These are phyloP conservation scores for Microbotryum lychnidis-dioicae DNA, from an alignment of 1,284 basidiomycete genomes.

Conservation along the genomic window DNA sequence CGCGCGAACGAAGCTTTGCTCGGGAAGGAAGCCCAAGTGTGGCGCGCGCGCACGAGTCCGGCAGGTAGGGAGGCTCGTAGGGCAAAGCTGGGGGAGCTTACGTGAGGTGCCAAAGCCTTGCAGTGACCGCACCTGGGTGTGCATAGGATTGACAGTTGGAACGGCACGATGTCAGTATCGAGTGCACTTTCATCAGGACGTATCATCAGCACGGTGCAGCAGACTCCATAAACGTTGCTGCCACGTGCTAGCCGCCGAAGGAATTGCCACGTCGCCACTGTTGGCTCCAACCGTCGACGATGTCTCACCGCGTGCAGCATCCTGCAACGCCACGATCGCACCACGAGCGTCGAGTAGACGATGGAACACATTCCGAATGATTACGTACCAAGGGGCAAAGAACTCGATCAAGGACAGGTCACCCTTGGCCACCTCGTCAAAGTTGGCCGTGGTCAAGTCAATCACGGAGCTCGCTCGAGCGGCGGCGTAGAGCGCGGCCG, in stretches of 20 bases:
- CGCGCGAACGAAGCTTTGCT: too few relatives aligned
- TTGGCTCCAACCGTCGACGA: neutral
- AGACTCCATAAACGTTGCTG: neutral
- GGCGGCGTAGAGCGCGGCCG: constrained; percentile 16
- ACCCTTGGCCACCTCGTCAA: constrained; percentile 63
- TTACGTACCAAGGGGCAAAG: constrained; percentile 74
- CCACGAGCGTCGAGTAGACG: neutral
- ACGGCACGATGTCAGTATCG: neutral
- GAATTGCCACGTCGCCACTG: neutral
- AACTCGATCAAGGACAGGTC: constrained; percentile 87
- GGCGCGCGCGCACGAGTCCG: neutral
- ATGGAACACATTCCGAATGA: neutral
- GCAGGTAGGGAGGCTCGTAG: neutral
- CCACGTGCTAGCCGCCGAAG: neutral
- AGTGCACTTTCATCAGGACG: neutral
- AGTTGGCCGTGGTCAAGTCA: constrained; percentile 45
- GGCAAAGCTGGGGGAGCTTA: constrained; percentile 32
- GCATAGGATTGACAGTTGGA: neutral
- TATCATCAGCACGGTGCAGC: neutral
- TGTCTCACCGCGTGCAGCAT: neutral
- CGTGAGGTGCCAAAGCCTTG: constrained; percentile 53
- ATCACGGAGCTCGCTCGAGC: constrained; percentile 28
- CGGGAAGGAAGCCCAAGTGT: too few relatives aligned
- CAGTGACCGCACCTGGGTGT: constrained; percentile 51
- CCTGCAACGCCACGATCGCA: neutral